These are phyloP conservation scores for Millerozyma miso DNA, from an alignment of 805 yeast species.

Conservation along the genomic window DNA sequence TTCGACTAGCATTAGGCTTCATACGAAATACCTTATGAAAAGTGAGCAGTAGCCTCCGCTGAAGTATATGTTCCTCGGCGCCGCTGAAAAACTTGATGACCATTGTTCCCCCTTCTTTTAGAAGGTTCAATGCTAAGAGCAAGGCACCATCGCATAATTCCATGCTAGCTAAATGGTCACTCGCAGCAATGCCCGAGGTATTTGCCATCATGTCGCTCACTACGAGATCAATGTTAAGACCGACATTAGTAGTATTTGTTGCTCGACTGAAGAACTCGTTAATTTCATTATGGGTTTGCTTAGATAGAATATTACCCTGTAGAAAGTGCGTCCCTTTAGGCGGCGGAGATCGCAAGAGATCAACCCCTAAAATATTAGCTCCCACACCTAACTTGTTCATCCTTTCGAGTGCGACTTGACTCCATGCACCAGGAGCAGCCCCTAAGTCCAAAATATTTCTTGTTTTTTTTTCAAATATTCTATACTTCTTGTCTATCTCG, in stretches of 20 bases:
- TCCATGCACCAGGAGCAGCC: slow-evolving; percentile 94
- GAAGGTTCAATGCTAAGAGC: slow-evolving; percentile 64
- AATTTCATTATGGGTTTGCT: slow-evolving; percentile 53
- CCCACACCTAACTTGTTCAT: slow-evolving; percentile 26
- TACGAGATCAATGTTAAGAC: slow-evolving; percentile 31
- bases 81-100: slow-evolving; percentile 88
- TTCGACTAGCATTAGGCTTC: slow-evolving; percentile 80
- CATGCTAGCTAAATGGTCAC: slow-evolving; percentile 84
- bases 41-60: slow-evolving; percentile 49
- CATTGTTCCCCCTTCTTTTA: slow-evolving; percentile 66
- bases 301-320: slow-evolving; percentile 38
- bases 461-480: slow-evolving; percentile 48
- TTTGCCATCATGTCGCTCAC: slow-evolving; percentile 90
- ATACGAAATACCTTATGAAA: slow-evolving; percentile 63
- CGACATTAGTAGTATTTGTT: slow-evolving; percentile 13
- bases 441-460: slow-evolving; percentile 80
- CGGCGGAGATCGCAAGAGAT: slow-evolving; percentile 31
- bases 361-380: slow-evolving; percentile 74
- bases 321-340: slow-evolving; percentile 34
- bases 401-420: slow-evolving; percentile 69
- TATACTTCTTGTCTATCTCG: slow-evolving; percentile 65
- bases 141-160: slow-evolving; percentile 91
- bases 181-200: slow-evolving; percentile 75
- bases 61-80: slow-evolving; percentile 64
- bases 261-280: slow-evolving; percentile 44